Percentiles rank a stretch among this genome's conserved stretches.
Conservation (phyloP, 768 basidiomycete genomes). For the Collybia nuda region DNA sequence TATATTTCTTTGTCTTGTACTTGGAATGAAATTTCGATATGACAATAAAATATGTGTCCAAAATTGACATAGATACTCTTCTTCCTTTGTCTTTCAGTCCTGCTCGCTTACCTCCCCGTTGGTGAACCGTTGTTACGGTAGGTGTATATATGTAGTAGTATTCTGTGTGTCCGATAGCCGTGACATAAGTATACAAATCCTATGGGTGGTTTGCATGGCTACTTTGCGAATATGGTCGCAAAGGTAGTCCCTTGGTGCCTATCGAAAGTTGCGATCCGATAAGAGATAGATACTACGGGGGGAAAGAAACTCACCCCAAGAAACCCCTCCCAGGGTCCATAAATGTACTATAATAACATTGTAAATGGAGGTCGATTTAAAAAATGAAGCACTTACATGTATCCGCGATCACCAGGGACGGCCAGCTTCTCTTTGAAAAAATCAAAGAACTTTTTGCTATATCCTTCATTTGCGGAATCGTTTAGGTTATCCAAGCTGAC, state of each 20-base stretch:
- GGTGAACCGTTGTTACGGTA: too few species aligned
- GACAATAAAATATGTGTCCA: too few species aligned
- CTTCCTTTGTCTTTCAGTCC: too few species aligned
- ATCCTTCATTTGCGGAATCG: conserved; percentile 44
- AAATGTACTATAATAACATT: conserved; percentile 32
- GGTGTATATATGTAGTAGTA: too few species aligned
- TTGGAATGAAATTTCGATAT: too few species aligned
- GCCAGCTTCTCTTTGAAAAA: conserved; percentile 58
- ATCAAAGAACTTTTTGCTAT: conserved; percentile 53
- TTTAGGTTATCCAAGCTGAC: conserved; percentile 56
- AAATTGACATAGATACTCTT: too few species aligned
- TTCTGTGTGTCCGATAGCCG: too few species aligned
- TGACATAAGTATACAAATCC: too few species aligned
- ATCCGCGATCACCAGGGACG: conserved; percentile 51
- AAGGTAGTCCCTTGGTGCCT: conserved; percentile 48
- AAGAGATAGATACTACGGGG: background rate
- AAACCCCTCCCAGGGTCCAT: conserved; percentile 51
- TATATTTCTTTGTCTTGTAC: too few species aligned
- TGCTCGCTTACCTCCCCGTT: too few species aligned
- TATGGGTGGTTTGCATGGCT: too few species aligned
- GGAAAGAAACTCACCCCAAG: conserved; percentile 39
- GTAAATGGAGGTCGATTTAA: background rate
- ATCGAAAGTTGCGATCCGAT: background rate
- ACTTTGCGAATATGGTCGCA: conserved; percentile 36
- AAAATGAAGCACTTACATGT: conserved; percentile 43